Evolutionary conservation across 2,329 filamentous ascomycete genomes (phyloP).

Genomic region (Cytospora piceicola): DNA sequence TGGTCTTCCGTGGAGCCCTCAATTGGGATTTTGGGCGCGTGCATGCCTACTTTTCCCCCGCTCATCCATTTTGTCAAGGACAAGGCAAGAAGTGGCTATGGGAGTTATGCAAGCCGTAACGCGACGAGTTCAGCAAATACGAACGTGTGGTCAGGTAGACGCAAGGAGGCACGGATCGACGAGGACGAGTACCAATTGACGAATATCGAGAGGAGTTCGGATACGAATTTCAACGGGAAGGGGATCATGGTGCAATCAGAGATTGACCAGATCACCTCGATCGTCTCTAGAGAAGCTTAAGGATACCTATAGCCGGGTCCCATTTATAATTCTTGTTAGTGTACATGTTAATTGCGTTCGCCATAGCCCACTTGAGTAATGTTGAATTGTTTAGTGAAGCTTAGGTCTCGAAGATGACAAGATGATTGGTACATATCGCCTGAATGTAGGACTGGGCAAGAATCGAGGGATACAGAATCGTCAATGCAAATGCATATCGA

Average conservation of each 20-base stretch:
- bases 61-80: neutral
- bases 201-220: neutral
- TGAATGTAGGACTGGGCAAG: too few species aligned
- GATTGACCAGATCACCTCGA: neutral
- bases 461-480: too few species aligned
- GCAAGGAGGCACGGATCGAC: neutral
- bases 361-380: too few species aligned
- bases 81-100: conserved; percentile 1
- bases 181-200: conserved; percentile 13
- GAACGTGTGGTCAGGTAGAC: neutral
- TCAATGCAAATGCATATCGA: neutral
- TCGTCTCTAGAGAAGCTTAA: neutral
- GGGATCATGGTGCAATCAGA: conserved; percentile 13
- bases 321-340: too few species aligned
- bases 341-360: too few species aligned
- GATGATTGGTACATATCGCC: too few species aligned
- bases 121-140: neutral
- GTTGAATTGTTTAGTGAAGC: too few species aligned
- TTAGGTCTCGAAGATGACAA: too few species aligned
- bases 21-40: conserved; percentile 19
- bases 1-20: conserved; percentile 18
- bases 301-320: too few species aligned
- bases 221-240: neutral
- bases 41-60: conserved; percentile 20
- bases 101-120: neutral